Base-by-base conservation (phyloP, 2,329 filamentous ascomycete species). In the Endocalyx cinctus region DNA sequence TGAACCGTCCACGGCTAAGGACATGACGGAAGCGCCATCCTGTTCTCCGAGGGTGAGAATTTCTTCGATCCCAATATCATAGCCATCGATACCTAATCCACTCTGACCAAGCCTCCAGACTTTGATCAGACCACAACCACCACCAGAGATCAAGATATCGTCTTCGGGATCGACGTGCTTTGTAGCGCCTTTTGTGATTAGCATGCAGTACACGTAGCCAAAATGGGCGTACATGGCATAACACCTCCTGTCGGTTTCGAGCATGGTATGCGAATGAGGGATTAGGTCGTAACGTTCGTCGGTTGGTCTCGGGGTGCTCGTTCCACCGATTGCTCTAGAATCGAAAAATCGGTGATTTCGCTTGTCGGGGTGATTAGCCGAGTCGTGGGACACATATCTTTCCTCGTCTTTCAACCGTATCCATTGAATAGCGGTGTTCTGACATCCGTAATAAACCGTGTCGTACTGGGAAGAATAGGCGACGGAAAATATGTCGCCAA, bases 391-490 rank as follows among this genome's bases (percentile, higher is more conserved):
- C 13, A 74, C 83, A 46, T 72, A 66, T 15, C 71, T 63, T 18
- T 71, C 67, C 16, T 77, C 73, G 42, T 86, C 76, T 48, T 77
- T 77, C 35, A 95, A 65, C 44, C 81, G 74, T 48, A 87, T 84
- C 92, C 92, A 98, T 70, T 95, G 89, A 33, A 96, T 92, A 25
- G 84, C 87, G 6, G 88, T 92, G 54, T 97, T 96, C 56, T 97
- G 92, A 1, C 88, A 87, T 37, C 92, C 92, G 27, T 95, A 76
- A 58, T 95, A 97, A 4, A 95, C 74, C 0, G 84, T 94, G 46
- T 90, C 77, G 50, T 87, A 71, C 46, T 79, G 74, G 6, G 79
- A 66, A 4, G 88, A 95, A 59, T 94, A 96, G 2, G 83, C 84
- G n/a, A 95, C 82, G 48, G 87, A 94, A 58, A 97, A 97, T 38